Evolutionary conservation across 2,329 filamentous ascomycete genomes (phyloP).

Genomic region (Cladobotryum mycophilum): DNA sequence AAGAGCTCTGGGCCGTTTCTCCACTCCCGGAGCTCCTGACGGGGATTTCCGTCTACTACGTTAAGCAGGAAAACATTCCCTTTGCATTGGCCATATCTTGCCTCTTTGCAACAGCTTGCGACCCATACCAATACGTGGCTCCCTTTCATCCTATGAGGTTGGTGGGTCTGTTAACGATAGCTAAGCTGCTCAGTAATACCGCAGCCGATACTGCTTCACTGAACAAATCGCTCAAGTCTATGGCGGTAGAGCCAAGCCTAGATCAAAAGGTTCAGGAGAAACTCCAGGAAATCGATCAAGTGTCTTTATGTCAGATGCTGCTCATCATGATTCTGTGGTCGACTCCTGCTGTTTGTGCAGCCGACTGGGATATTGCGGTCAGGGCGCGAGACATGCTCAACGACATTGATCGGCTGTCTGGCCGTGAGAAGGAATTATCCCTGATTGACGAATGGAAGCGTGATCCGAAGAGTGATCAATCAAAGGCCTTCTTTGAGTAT

Average conservation of each 20-base stretch:
- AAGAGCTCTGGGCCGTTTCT: slow-evolving; percentile 41
- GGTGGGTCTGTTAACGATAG: slow-evolving; percentile 45
- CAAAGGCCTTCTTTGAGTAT: slow-evolving; percentile 42
- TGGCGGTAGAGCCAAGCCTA: slow-evolving; percentile 17
- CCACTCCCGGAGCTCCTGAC: slow-evolving; percentile 41
- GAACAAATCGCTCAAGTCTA: slow-evolving; percentile 19
- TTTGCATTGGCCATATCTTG: slow-evolving; percentile 42
- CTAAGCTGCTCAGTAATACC: slow-evolving; percentile 46
- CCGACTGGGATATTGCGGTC: slow-evolving; percentile 39
- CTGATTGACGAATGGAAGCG: slow-evolving; percentile 40
- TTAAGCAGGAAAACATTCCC: slow-evolving; percentile 34
- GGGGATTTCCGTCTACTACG: slow-evolving; percentile 40
- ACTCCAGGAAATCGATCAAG: slow-evolving; percentile 43
- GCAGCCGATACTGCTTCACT: slow-evolving; percentile 32
- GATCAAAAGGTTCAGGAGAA: slow-evolving; percentile 21
- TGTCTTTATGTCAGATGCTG: slow-evolving; percentile 48
- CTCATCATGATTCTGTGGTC: slow-evolving; percentile 42
- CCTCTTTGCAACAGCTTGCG: slow-evolving; percentile 40
- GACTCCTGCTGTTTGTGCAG: slow-evolving; percentile 35
- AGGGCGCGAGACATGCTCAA: slow-evolving; percentile 41
- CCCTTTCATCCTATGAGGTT: slow-evolving; percentile 46
- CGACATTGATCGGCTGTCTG: slow-evolving; percentile 42
- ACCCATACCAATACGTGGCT: slow-evolving; percentile 44
- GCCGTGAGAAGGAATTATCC: slow-evolving; percentile 37
- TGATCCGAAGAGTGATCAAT: slow-evolving; percentile 33